Evolutionary conservation across 2,329 filamentous ascomycete species (phyloP).

Genomic region (Botrytis sinoallii): DNA sequence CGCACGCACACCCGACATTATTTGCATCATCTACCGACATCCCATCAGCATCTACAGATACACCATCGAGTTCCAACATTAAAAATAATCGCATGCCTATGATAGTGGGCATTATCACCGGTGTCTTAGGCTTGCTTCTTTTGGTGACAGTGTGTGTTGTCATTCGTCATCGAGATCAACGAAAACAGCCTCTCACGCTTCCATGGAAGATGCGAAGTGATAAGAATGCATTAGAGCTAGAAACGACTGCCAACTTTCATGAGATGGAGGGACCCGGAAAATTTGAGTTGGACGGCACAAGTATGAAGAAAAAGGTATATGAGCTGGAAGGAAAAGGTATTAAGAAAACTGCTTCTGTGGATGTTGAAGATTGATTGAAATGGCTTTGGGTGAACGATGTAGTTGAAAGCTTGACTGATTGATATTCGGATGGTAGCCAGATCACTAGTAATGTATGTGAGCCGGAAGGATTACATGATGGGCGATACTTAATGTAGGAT

Average conservation of each 20-base stretch:
- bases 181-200: background rate
- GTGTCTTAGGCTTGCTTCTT: background rate
- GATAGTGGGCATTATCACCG: slow-evolving; percentile 1
- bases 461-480: background rate
- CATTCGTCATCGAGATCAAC: background rate
- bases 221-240: slow-evolving; percentile 2
- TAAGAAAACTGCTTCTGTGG: background rate
- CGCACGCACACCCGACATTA: background rate
- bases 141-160: background rate
- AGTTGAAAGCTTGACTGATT: background rate
- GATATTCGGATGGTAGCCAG: background rate
- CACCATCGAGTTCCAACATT: background rate
- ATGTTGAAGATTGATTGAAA: background rate
- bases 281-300: slow-evolving; percentile 11
- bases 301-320: background rate
- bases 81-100: background rate
- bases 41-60: background rate
- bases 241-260: slow-evolving; percentile 1
- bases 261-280: slow-evolving; percentile 12
- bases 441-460: background rate
- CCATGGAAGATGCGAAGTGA: background rate
- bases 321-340: slow-evolving; percentile 1
- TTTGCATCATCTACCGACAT: background rate
- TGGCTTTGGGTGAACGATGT: background rate
- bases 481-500: background rate